Percentiles rank a stretch among this genome's conserved stretches.
Evolutionary conservation across 202 grass and related monocot genomes (phyloP).

Genomic region (Schoenoplectus tabernaemontani): DNA sequence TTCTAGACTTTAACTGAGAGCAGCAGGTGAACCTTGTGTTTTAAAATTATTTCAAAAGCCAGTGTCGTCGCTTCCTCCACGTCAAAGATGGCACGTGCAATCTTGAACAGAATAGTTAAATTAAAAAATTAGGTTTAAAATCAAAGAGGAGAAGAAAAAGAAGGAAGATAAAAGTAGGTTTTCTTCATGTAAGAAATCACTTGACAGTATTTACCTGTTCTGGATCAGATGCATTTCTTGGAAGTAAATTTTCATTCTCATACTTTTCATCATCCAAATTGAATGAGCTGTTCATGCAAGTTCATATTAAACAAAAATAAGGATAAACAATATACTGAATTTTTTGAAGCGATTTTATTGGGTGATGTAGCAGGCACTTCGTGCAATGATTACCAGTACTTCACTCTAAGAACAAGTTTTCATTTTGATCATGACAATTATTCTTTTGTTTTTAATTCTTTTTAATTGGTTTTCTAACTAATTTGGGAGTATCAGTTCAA

Average conservation of each 20-base stretch:
- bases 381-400: not conserved
- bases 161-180: not conserved
- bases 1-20: not conserved
- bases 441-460: not conserved
- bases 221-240: constrained; percentile 66
- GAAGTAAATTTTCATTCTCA: constrained; percentile 72
- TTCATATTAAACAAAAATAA: not conserved
- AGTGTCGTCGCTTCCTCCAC: constrained; percentile 87
- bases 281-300: constrained; percentile 46
- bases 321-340: not conserved
- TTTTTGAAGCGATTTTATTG: not conserved
- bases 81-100: constrained; percentile 81
- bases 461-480: not conserved
- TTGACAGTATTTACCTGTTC: constrained; percentile 35
- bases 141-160: constrained; percentile 2
- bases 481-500: not conserved
- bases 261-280: constrained; percentile 84
- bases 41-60: constrained; percentile 82
- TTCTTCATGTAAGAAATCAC: constrained; percentile 12
- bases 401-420: not conserved
- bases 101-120: constrained; percentile 35
- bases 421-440: not conserved
- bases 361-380: not conserved
- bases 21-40: constrained; percentile 59
- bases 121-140: constrained; percentile 17